Conservation (phyloP, 805 yeast species). For the Wickerhamomyces chambardii region DNA sequence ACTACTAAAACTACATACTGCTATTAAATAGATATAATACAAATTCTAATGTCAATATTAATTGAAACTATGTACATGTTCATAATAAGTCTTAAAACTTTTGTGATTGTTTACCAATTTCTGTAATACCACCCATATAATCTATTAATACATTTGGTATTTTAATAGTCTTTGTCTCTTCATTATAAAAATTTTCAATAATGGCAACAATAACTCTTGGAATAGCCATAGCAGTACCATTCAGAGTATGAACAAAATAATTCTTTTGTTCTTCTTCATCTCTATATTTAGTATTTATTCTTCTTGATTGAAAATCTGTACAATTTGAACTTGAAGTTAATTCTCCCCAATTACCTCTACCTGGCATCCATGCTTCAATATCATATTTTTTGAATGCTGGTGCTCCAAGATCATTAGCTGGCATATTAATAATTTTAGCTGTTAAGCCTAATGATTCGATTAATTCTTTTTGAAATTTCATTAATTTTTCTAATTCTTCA, state of each 20-base stretch:
- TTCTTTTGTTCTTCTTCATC: constrained; percentile 21
- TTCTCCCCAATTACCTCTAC: constrained; percentile 90
- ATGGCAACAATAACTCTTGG: constrained; percentile 87
- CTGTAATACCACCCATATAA: constrained; percentile 60
- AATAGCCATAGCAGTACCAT: constrained; percentile 94
- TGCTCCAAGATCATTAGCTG: constrained; percentile 83
- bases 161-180: constrained; percentile 36
- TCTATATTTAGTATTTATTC: constrained; percentile 61
- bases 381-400: constrained; percentile 91
- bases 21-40: too few species aligned
- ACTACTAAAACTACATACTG: too few species aligned
- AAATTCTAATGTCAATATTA: too few species aligned
- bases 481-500: constrained; percentile 48
- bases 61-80: too few species aligned
- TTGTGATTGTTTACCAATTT: constrained; percentile 2
- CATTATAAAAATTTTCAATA: constrained; percentile 77
- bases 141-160: constrained; percentile 64
- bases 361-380: constrained; percentile 98
- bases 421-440: constrained; percentile 83
- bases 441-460: constrained; percentile 61
- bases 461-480: constrained; percentile 55
- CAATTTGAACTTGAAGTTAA: constrained; percentile 88
- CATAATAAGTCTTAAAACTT: too few species aligned
- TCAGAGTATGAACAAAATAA: constrained; percentile 69
- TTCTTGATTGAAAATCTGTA: constrained; percentile 80